A percentile compares a stretch with the other conserved stretches of the same genome.
These are phyloP conservation scores for Rhexocercosporidium sp. DNA, from an alignment of 2,329 filamentous ascomycete species.

Conservation along the genomic window DNA sequence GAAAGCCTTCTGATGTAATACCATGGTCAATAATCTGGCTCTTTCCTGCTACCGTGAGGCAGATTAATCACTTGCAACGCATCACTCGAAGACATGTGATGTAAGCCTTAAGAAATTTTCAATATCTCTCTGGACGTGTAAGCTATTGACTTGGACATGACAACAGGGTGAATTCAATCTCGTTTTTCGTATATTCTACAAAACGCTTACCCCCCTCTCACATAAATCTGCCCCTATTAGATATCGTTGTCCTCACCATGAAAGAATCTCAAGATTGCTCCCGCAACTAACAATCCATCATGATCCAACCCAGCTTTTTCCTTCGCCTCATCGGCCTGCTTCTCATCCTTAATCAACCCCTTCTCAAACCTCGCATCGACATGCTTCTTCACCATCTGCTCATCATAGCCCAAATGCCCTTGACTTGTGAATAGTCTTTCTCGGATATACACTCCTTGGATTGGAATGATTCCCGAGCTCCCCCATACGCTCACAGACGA, in stretches of 20 bases:
- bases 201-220: background rate
- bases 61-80: no score
- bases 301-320: conserved; percentile 47
- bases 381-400: conserved; percentile 51
- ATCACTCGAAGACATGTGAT: no score
- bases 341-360: conserved; percentile 45
- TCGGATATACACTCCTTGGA: conserved; percentile 52
- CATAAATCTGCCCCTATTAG: background rate
- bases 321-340: conserved; percentile 45
- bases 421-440: conserved; percentile 53
- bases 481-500: conserved; percentile 53
- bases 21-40: no score
- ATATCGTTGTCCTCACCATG: conserved; percentile 28
- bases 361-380: conserved; percentile 51
- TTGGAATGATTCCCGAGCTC: conserved; percentile 48
- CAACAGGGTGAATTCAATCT: background rate
- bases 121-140: no score
- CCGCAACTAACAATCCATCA: conserved; percentile 47
- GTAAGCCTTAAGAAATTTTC: no score
- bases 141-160: no score
- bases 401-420: conserved; percentile 53
- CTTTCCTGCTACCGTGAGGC: no score
- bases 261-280: conserved; percentile 52
- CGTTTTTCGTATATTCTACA: background rate
- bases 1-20: no score